Base-by-base conservation (phyloP, 2,329 filamentous ascomycete genomes). In the Alternaria sp. region DNA sequence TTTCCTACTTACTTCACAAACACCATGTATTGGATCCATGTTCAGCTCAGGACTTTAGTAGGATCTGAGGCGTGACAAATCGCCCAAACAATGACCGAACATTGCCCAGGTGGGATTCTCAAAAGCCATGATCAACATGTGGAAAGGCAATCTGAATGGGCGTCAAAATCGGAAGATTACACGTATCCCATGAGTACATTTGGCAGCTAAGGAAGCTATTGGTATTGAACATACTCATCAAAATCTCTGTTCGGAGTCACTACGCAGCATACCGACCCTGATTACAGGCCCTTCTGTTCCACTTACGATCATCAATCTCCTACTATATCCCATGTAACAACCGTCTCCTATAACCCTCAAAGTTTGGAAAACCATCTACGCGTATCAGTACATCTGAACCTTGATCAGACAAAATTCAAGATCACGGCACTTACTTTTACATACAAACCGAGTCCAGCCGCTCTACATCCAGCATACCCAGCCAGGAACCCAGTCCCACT, bases 391-490 rank as follows among this genome's bases (percentile, higher is more conserved):
- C 14, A 33, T 24, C 2, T 3, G 2, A 3, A 17, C 13, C 29
- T 14, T 21, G 17, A 36, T 2, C 5, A 7, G 24, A 17, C 29
- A 10, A n/a, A 21, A 5, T 3, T 3, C 41, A 44, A 10, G 10
- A n/a, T 14, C 26, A 21, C 11, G 1, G 39, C 13, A 55, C 52
- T 55, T 49, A 50, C 52, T 26, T 39, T 55, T 44, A 36, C 52
- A 55, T 7, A 17, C 28, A 3, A 11, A 10, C 36, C 49, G 52
- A 34, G 52, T 55, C 52, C 52, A 55, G 13, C 52, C 52, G 23
- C 6, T 8, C 52, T 44, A 55, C 23, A 56, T 56, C 46, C 48
- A 56, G 11, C 46, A 56, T n/a, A 17, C 33, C 46, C 54, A 51
- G 0, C 8, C 46, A 13, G 54, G 46, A 17, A 56, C 39, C 5